Base-by-base conservation (phyloP, 2,329 filamentous ascomycete genomes). In the Harringtonia lauricola region DNA sequence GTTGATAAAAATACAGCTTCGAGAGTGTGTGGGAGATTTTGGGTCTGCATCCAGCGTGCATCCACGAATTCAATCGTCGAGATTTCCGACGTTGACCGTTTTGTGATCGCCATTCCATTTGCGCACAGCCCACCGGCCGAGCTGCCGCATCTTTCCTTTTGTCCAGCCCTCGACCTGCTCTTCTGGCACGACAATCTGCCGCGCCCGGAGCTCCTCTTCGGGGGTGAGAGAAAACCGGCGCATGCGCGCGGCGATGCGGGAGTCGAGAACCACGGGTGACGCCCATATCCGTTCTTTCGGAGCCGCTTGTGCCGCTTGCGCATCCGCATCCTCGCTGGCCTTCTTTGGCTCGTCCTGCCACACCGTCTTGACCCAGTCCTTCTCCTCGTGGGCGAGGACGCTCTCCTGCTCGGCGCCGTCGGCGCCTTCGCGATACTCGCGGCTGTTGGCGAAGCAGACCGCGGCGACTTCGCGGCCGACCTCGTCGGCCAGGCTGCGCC, bases 401-500 rank as follows among this genome's bases (percentile, higher is more conserved):
- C 63, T 66, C 57, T 83, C 68, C 54, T 84, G 79, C 60, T 90
- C 85, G 41, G 64, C 62, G 41, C 54, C 59, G 26, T 63, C 55
- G 19, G 48, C 58, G n/a, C 57, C 58, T 30, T 68, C 61, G 39
- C 60, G 64, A 63, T 64, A 78, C 47, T 73, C 70, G 41, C 74
- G 68, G 40, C 69, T 61, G 7, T 68, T 64, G 44, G 70, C 78
- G 31, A 95, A 76, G 47, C 94, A 90, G 30, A 84, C 80, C 30
- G 87, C 83, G 1, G 90, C 90, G 17, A 94, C 87, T 51, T 95
- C 80, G 35, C 86, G 81, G 41, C 92, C 92, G 47, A 95, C 80
- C 37, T 81, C 73, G 57, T 98, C 90, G 50, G 90, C 90, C n/a
- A 95, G 72, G 49, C 76, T 66, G 43, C 92, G 83, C 48, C 83